These are phyloP conservation scores for Acer saccharum DNA, from an alignment of 345 rosid genomes.

Conservation along the genomic window DNA sequence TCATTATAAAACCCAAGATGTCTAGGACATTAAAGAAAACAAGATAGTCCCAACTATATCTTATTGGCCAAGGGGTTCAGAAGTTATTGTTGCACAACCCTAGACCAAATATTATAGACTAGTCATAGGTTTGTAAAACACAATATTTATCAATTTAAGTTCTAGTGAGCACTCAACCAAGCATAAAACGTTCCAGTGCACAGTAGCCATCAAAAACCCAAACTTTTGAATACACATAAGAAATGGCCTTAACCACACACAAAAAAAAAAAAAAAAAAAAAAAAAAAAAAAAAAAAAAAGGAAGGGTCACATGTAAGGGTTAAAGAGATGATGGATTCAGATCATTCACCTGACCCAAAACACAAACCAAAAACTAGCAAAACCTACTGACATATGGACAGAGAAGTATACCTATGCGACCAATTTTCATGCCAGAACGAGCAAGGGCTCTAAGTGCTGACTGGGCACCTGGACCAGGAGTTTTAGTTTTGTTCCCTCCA, in stretches of 20 bases:
- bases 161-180: neutral
- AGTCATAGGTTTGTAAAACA: neutral
- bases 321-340: neutral
- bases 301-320: neutral
- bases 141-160: neutral
- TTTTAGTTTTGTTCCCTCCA: conserved; percentile 85
- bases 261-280: too few relatives aligned
- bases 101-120: neutral
- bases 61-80: neutral
- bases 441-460: conserved; percentile 93
- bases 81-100: neutral
- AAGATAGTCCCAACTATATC: neutral
- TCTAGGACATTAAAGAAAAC: neutral
- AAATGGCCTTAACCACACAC: neutral
- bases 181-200: neutral
- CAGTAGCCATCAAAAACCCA: neutral
- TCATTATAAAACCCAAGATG: neutral
- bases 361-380: neutral
- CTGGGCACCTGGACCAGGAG: conserved; percentile 92
- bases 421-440: conserved; percentile 93
- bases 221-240: too few relatives aligned
- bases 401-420: conserved; percentile 66
- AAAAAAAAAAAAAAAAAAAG: neutral
- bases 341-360: neutral
- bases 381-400: neutral